These are phyloP conservation scores for Sambucus nigra DNA, from an alignment of 129 eudicot species.

Conservation along the genomic window DNA sequence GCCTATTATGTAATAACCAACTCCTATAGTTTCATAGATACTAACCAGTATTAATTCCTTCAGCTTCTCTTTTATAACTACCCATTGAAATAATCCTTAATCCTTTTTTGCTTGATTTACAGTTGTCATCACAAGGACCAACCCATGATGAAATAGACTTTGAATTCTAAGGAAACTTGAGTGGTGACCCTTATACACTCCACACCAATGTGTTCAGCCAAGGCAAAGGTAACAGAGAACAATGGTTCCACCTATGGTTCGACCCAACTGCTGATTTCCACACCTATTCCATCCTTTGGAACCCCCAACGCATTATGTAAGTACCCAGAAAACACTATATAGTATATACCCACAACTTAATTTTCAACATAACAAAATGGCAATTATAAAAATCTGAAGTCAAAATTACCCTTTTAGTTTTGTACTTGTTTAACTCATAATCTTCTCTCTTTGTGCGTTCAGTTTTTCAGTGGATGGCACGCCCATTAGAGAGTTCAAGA, in stretches of 20 bases:
- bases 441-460: not conserved
- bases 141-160: not conserved
- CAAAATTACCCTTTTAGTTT: not conserved
- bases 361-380: not conserved
- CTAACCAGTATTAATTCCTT: not conserved
- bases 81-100: not conserved
- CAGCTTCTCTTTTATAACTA: not conserved
- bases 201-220: constrained; percentile 1
- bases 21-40: not conserved
- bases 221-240: not conserved
- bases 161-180: not conserved
- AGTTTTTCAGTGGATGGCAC: constrained; percentile 63
- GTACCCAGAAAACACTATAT: not conserved
- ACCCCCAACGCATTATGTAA: not conserved
- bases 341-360: too few species aligned
- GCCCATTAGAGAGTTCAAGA: constrained; percentile 53
- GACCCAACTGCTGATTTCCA: constrained; percentile 2
- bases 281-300: constrained; percentile 4
- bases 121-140: constrained; percentile 2
- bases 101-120: not conserved
- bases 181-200: not conserved
- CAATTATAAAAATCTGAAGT: not conserved
- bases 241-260: not conserved
- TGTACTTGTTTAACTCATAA: not conserved
- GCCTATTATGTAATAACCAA: not conserved